These are phyloP conservation scores for Ogataea parapolymorpha DNA, from an alignment of 805 yeast species.

Conservation along the genomic window DNA sequence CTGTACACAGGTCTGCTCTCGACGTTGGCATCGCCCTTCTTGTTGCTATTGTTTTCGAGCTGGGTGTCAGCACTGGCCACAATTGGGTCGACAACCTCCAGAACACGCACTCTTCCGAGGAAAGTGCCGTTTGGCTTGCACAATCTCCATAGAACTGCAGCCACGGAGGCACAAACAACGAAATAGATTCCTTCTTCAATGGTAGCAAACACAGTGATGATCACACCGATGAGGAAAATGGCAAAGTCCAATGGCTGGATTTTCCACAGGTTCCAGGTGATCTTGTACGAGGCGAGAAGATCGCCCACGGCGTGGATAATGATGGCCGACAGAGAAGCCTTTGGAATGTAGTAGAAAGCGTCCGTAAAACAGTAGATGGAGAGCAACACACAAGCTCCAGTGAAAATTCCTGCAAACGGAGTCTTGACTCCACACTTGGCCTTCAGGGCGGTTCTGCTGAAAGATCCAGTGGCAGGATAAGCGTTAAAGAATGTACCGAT, in stretches of 20 bases:
- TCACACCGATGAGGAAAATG: slow-evolving; percentile 68
- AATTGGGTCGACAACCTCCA: slow-evolving; percentile 66
- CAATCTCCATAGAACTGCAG: slow-evolving; percentile 64
- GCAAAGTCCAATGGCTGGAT: slow-evolving; percentile 71
- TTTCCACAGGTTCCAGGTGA: slow-evolving; percentile 67
- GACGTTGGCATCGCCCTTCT: slow-evolving; percentile 2
- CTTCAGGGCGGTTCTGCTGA: slow-evolving; percentile 90
- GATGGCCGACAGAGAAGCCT: slow-evolving; percentile 81
- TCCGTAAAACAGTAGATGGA: slow-evolving; percentile 82
- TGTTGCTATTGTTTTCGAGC: background rate
- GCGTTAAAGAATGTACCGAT: slow-evolving; percentile 91
- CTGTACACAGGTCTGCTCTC: slow-evolving; percentile 5
- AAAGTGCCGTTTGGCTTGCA: slow-evolving; percentile 81
- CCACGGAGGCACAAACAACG: slow-evolving; percentile 81
- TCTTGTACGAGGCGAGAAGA: slow-evolving; percentile 65
- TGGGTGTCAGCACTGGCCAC: slow-evolving; percentile 23
- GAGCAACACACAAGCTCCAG: slow-evolving; percentile 83
- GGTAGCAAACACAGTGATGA: slow-evolving; percentile 71
- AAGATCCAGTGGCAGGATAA: slow-evolving; percentile 95
- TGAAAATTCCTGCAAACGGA: slow-evolving; percentile 86
- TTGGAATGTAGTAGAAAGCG: slow-evolving; percentile 86
- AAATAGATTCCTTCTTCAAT: slow-evolving; percentile 91
- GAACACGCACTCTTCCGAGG: slow-evolving; percentile 71
- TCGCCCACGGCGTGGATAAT: slow-evolving; percentile 93
- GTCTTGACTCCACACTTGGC: slow-evolving; percentile 95